phyloP scores from a whole-genome alignment of 768 basidiomycete species.

The Kwoniella botswanensis region DNA sequence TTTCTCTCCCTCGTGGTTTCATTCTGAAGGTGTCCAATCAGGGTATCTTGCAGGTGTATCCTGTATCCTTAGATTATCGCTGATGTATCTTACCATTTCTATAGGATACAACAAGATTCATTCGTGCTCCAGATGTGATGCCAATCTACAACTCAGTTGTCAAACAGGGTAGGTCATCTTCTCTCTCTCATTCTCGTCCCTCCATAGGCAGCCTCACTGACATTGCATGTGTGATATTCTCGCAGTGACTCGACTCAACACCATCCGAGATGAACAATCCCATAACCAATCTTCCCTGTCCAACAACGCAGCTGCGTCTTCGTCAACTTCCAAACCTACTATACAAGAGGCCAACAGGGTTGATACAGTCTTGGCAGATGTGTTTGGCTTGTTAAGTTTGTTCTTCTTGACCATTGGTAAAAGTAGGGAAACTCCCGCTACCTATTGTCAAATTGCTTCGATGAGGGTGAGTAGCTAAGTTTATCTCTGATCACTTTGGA shows the following conservation, averaged over 20 bases:
- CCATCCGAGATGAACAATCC: constrained; percentile 73
- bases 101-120: constrained; percentile 89
- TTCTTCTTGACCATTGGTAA: constrained; percentile 99
- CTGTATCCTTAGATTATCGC: not conserved
- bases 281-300: constrained; percentile 26
- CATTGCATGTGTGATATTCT: constrained; percentile 45
- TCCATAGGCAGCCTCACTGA: too few relatives aligned
- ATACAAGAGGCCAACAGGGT: constrained; percentile 70
- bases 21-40: too few relatives aligned
- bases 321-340: constrained; percentile 30
- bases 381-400: constrained; percentile 90
- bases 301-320: constrained; percentile 48
- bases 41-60: not conserved
- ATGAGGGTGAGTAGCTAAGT: constrained; percentile 78
- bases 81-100: not conserved
- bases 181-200: too few relatives aligned
- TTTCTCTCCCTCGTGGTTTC: too few relatives aligned
- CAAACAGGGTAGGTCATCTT: constrained; percentile 73
- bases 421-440: constrained; percentile 90
- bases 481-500: not conserved
- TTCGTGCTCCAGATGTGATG: constrained; percentile 91
- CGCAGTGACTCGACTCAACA: constrained; percentile 83
- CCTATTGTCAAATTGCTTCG: constrained; percentile 92
- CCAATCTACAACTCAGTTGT: constrained; percentile 89
- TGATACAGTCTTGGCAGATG: constrained; percentile 93